Conservation (phyloP, 2,329 filamentous ascomycete genomes). For the Massarina eburnea region DNA sequence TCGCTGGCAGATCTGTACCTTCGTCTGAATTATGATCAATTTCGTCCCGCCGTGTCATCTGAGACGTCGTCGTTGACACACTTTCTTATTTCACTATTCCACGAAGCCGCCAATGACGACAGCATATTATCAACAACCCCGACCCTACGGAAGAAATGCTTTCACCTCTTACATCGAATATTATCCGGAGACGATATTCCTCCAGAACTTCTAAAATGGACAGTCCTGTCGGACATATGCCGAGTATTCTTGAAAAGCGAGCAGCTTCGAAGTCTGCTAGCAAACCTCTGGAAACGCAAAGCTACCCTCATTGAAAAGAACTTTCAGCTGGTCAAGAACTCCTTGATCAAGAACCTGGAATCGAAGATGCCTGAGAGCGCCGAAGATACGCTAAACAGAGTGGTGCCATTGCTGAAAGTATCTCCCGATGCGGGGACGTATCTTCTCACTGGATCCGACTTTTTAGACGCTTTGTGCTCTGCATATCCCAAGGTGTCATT, state of each 20-base stretch:
- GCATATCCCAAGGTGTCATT: conserved; percentile 68
- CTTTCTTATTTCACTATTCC: conserved; percentile 70
- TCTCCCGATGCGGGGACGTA: conserved; percentile 60
- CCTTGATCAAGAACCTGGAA: conserved; percentile 65
- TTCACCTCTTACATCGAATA: conserved; percentile 64
- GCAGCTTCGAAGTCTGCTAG: conserved; percentile 53
- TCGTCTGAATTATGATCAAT: conserved; percentile 58
- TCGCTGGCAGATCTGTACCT: conserved; percentile 67
- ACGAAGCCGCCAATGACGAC: conserved; percentile 49
- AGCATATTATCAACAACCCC: conserved; percentile 42
- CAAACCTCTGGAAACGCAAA: conserved; percentile 56
- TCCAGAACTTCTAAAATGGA: conserved; percentile 60
- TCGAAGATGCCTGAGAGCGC: conserved; percentile 59
- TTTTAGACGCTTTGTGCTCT: conserved; percentile 72
- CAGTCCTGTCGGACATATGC: conserved; percentile 69
- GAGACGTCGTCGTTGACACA: conserved; percentile 58
- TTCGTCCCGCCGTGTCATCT: conserved; percentile 53
- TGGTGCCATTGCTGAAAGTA: conserved; percentile 66
- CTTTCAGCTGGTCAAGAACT: conserved; percentile 62
- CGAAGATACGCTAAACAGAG: conserved; percentile 56
- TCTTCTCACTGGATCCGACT: conserved; percentile 84
- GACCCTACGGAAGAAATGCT: conserved; percentile 63
- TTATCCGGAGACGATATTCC: conserved; percentile 53
- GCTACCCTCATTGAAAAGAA: conserved; percentile 55
- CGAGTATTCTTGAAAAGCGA: conserved; percentile 67